Evolutionary conservation across 345 rosid genomes (phyloP).

Genomic region (Euphorbia tirucalli): DNA sequence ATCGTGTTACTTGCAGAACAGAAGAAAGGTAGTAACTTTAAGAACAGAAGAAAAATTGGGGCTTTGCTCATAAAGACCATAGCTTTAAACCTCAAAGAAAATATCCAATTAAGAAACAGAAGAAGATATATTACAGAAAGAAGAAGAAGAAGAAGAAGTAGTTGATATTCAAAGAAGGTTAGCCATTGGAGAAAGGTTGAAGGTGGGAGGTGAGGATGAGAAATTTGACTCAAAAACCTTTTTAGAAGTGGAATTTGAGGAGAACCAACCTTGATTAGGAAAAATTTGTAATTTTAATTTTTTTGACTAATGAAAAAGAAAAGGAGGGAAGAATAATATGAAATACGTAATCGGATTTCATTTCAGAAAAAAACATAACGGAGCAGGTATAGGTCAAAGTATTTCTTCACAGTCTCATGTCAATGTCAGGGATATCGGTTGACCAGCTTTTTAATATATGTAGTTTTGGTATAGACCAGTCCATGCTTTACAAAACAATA

Average conservation of each 20-base stretch:
- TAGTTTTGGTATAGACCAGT: too few species aligned
- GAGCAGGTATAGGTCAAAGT: conserved; percentile 1
- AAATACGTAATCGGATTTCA: too few species aligned
- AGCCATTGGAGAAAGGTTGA: neutral
- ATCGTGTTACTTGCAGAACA: conserved; percentile 32
- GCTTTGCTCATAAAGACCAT: conserved; percentile 15
- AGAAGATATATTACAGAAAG: neutral
- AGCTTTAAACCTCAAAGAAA: conserved; percentile 1
- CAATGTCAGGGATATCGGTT: neutral
- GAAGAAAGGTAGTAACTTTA: conserved; percentile 23
- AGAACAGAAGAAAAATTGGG: conserved; percentile 23
- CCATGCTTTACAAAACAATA: too few species aligned
- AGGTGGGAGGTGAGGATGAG: conserved; percentile 6
- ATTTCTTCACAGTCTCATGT: conserved; percentile 1
- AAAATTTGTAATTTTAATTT: neutral
- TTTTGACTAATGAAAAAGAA: conserved; percentile 11
- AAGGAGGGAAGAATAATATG: neutral
- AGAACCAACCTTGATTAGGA: neutral
- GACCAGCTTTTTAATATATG: too few species aligned
- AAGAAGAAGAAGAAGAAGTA: neutral
- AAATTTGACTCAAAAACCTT: conserved; percentile 18
- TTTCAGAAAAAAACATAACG: too few species aligned
- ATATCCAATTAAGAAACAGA: neutral
- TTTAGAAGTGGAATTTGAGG: neutral
- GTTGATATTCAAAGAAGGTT: neutral